Percentiles rank a stretch among this genome's conserved stretches.
These are phyloP conservation scores for Sporothrix schenckii DNA, from an alignment of 2,329 filamentous ascomycete genomes.

Conservation along the genomic window DNA sequence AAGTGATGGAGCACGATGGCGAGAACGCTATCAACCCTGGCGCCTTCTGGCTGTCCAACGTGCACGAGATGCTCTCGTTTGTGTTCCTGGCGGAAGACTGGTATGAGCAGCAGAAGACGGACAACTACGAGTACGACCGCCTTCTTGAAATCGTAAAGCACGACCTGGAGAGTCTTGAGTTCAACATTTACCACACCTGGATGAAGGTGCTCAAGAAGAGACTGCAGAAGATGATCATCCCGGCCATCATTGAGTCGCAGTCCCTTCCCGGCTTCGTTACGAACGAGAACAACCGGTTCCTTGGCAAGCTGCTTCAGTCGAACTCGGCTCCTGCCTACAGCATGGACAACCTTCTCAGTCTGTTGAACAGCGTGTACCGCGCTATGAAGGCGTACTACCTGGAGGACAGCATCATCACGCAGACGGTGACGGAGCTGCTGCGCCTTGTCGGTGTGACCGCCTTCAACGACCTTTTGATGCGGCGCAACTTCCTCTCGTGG, in stretches of 20 bases:
- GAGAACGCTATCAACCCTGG: slow-evolving; percentile 97
- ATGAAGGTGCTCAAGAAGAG: slow-evolving; percentile 99
- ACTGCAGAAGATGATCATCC: slow-evolving; percentile 99
- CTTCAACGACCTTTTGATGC: slow-evolving; percentile 97
- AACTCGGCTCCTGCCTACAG: slow-evolving; percentile 94
- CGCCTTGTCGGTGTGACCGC: slow-evolving; percentile 93
- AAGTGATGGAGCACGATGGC: slow-evolving; percentile 98
- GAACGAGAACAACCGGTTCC: slow-evolving; percentile 96
- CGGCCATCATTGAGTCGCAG: slow-evolving; percentile 98
- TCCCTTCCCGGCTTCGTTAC: slow-evolving; percentile 98
- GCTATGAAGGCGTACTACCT: slow-evolving; percentile 99
- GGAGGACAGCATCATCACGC: slow-evolving; percentile 92
- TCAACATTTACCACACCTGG: slow-evolving; percentile 99
- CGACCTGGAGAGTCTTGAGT: slow-evolving; percentile 95
- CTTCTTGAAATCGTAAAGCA: slow-evolving; percentile 98
- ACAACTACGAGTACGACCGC: slow-evolving; percentile 98
- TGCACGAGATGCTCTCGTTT: slow-evolving; percentile 99
- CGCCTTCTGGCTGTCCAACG: slow-evolving; percentile 98
- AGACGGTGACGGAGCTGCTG: slow-evolving; percentile 92
- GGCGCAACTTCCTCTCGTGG: slow-evolving; percentile 97
- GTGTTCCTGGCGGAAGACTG: slow-evolving; percentile 99
- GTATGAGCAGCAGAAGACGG: slow-evolving; percentile 99
- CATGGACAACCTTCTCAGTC: slow-evolving; percentile 96
- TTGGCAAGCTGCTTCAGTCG: slow-evolving; percentile 91
- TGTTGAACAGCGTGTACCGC: slow-evolving; percentile 96